Evolutionary conservation across 2,329 filamentous ascomycete species (phyloP).

Genomic region (Cylindrodendrum hubeiense): DNA sequence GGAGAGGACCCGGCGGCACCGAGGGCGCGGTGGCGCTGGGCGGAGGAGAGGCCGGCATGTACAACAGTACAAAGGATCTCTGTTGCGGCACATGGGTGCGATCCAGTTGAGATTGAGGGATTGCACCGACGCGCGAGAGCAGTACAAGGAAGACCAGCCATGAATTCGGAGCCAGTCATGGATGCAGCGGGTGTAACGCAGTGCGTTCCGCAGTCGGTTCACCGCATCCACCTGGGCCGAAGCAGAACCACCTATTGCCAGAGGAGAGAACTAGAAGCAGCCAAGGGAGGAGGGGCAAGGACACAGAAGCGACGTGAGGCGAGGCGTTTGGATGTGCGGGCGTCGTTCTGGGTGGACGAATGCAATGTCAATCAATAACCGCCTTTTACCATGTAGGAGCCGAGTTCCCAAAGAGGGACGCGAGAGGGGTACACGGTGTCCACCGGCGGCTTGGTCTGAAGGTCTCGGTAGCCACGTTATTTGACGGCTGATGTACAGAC

Average conservation of each 20-base stretch:
- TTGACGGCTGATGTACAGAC: background rate
- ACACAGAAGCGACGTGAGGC: background rate
- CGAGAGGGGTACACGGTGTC: background rate
- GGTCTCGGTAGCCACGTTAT: background rate
- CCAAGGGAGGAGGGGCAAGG: background rate
- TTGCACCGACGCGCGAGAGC: background rate
- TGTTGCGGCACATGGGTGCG: slow-evolving; percentile 6
- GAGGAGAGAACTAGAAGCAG: background rate
- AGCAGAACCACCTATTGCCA: background rate
- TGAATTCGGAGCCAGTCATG: background rate
- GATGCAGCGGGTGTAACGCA: slow-evolving; percentile 11
- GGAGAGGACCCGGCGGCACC: slow-evolving; percentile 24
- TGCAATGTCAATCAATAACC: background rate
- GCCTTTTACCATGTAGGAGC: background rate
- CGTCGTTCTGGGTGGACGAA: background rate
- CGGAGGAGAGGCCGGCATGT: slow-evolving; percentile 4
- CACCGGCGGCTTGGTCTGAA: background rate
- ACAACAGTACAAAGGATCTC: slow-evolving; percentile 8
- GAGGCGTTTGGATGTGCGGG: background rate
- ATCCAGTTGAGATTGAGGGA: slow-evolving; percentile 3
- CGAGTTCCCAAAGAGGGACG: background rate
- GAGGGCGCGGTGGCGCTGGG: slow-evolving; percentile 28
- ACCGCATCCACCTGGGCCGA: background rate
- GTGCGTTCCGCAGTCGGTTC: slow-evolving; percentile 2
- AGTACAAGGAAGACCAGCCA: background rate